Base-by-base conservation (phyloP, 768 basidiomycete genomes). In the Agaricus subrufescens region DNA sequence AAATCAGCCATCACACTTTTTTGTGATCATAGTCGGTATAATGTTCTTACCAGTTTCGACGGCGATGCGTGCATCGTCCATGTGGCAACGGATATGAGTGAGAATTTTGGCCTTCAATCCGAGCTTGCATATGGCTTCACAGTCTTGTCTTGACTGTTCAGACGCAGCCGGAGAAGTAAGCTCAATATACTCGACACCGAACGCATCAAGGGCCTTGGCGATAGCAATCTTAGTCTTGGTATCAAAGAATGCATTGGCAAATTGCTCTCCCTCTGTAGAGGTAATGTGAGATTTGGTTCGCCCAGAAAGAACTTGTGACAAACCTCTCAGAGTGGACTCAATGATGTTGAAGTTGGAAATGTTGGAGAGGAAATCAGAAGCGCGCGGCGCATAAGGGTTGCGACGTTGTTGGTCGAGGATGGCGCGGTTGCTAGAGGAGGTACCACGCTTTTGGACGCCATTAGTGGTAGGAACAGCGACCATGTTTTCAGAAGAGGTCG, bases 161-260 rank as follows among this genome's bases (percentile, higher is more conserved):
- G 96, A 98, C 25, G 97, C 96, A 44, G 90, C 94, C 47, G 97
- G 96, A 14, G 96, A 98, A 37, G 97, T 99, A 68, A 99, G 88
- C 68, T 99, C 97, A 67, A 99, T 94, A 81, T 99, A 99, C 70
- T 99, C 97, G 57, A 98, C 97, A 66, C 97, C 97, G 68, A 99
- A 98, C 49, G 94, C 95, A 79, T 98, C 95, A 56, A 98, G 86
- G 12, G 94, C 94, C 77, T 87, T 93, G 62, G 97, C 97, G 64
- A 99, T 99, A 69, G 95, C 94, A 69, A 98, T 97, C 84, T 99
- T 99, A 75, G 95, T 98, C 79, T 95, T 94, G 69, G 94, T 94
- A 69, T 97, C 96, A 70, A 98, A 99, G 82, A 99, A 99, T 52
- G 97, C 96, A 68, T 98, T 99, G 60, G 97, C 97, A 66, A 99